Percentiles rank a stretch among this genome's conserved stretches.
phyloP scores from a whole-genome alignment of 495 filamentous ascomycete species.

The Penicillium parvum region DNA sequence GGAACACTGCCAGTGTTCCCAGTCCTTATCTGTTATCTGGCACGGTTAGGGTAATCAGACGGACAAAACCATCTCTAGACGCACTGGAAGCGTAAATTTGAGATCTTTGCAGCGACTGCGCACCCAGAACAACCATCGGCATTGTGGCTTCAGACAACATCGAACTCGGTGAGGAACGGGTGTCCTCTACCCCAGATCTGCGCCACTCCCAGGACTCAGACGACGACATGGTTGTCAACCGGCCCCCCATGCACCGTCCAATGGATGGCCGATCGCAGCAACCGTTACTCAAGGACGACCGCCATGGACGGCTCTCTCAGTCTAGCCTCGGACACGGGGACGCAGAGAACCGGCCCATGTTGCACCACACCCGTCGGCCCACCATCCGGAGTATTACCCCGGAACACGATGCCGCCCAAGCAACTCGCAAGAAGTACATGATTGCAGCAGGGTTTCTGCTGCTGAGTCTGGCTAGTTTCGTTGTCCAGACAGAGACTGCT shows the following conservation, averaged over 20 bases:
- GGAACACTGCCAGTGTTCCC: slow-evolving; percentile 1
- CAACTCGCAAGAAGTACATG: slow-evolving; percentile 75
- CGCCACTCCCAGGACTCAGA: slow-evolving; percentile 33
- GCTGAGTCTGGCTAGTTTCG: slow-evolving; percentile 75
- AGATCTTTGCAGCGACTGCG: slow-evolving; percentile 1
- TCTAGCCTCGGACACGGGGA: slow-evolving; percentile 35
- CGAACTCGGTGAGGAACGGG: slow-evolving; percentile 21
- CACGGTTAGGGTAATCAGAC: slow-evolving; percentile 4
- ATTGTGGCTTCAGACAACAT: slow-evolving; percentile 28
- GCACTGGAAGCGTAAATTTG: neutral
- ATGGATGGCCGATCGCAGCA: slow-evolving; percentile 49
- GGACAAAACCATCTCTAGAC: slow-evolving; percentile 4
- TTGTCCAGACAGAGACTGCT: slow-evolving; percentile 89
- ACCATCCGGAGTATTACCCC: slow-evolving; percentile 61
- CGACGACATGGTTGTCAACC: slow-evolving; percentile 43
- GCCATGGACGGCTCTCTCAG: slow-evolving; percentile 40
- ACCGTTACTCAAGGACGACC: slow-evolving; percentile 56
- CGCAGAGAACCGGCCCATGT: slow-evolving; percentile 38
- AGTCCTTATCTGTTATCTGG: slow-evolving; percentile 21
- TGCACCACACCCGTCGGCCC: slow-evolving; percentile 46
- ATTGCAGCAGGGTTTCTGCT: slow-evolving; percentile 79
- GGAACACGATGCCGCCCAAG: slow-evolving; percentile 50
- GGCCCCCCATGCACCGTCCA: slow-evolving; percentile 45
- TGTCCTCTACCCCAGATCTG: slow-evolving; percentile 6
- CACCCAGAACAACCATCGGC: slow-evolving; percentile 6